These are phyloP conservation scores for Epichloe typhina DNA, from an alignment of 2,329 filamentous ascomycete species.

Conservation along the genomic window DNA sequence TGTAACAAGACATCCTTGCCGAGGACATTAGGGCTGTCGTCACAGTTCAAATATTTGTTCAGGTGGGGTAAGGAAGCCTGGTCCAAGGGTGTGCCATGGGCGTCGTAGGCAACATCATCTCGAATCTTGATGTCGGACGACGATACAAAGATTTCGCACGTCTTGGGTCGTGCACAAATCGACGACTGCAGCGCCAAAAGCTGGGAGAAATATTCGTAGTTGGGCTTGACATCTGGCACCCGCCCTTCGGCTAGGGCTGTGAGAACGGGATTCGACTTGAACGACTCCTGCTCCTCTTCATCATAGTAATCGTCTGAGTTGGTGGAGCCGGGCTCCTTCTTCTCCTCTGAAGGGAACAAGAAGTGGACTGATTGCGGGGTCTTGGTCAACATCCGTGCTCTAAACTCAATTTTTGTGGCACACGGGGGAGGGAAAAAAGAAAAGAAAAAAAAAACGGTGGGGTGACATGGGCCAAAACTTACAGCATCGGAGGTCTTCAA, in stretches of 20 bases:
- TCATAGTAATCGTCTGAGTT: constrained; percentile 42
- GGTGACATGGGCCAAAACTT: constrained; percentile 22
- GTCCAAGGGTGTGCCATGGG: constrained; percentile 30
- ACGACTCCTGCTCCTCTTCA: constrained; percentile 34
- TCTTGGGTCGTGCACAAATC: constrained; percentile 42
- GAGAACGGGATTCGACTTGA: constrained; percentile 53
- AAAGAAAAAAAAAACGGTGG: not conserved
- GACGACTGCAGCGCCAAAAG: constrained; percentile 40
- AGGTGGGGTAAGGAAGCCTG: constrained; percentile 43
- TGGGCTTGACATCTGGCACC: constrained; percentile 44
- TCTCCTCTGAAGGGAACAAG: constrained; percentile 43
- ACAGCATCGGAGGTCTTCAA: constrained; percentile 50
- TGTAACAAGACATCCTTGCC: constrained; percentile 42
- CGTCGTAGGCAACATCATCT: constrained; percentile 32
- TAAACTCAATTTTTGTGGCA: not conserved
- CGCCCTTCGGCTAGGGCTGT: constrained; percentile 44
- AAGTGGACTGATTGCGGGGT: constrained; percentile 38
- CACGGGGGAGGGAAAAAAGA: too few species aligned
- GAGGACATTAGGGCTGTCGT: constrained; percentile 35
- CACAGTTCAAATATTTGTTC: constrained; percentile 38
- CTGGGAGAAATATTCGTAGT: constrained; percentile 48
- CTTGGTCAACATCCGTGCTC: constrained; percentile 1
- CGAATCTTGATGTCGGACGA: constrained; percentile 38
- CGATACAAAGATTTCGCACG: constrained; percentile 46
- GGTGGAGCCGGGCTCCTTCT: constrained; percentile 45